Conservation (phyloP, 2,329 filamentous ascomycete genomes). For the Aspergillus flavus region DNA sequence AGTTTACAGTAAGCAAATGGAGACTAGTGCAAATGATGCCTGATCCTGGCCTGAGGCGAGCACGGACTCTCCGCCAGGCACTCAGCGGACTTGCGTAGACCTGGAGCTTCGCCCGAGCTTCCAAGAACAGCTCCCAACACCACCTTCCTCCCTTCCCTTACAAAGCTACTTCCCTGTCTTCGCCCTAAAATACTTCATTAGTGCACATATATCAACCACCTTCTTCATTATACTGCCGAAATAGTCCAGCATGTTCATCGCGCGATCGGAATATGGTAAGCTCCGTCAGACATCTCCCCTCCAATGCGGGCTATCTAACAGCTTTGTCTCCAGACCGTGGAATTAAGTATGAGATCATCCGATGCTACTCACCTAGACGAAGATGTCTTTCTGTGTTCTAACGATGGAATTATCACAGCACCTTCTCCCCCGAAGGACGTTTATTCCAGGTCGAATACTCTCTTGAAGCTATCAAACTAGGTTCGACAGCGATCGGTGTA, state of each 20-base stretch:
- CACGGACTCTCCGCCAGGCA: slow-evolving; percentile 32
- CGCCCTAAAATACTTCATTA: slow-evolving; percentile 4
- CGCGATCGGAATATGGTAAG: slow-evolving; percentile 99
- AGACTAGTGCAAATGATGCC: slow-evolving; percentile 10
- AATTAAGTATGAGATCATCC: slow-evolving; percentile 73
- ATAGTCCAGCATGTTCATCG: slow-evolving; percentile 89
- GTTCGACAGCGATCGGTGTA: slow-evolving; percentile 95
- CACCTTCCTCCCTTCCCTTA: slow-evolving; percentile 5
- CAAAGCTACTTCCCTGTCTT: slow-evolving; percentile 10
- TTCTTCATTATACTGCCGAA: slow-evolving; percentile 20
- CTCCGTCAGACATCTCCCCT: slow-evolving; percentile 30
- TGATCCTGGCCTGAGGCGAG: slow-evolving; percentile 26
- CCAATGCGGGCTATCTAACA: slow-evolving; percentile 41
- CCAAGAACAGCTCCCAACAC: slow-evolving; percentile 25
- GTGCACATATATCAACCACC: background rate
- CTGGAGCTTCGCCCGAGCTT: slow-evolving; percentile 35
- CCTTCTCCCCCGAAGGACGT: slow-evolving; percentile 98
- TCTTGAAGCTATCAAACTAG: slow-evolving; percentile 99
- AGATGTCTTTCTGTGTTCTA: slow-evolving; percentile 18
- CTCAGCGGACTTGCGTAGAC: slow-evolving; percentile 40
- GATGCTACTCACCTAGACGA: slow-evolving; percentile 10
- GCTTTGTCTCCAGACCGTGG: slow-evolving; percentile 72
- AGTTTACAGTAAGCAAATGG: slow-evolving; percentile 13
- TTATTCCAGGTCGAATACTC: slow-evolving; percentile 99
- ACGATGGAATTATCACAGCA: slow-evolving; percentile 58